These are phyloP conservation scores for Eucalyptus sp. DNA, from an alignment of 345 rosid genomes.

Conservation along the genomic window DNA sequence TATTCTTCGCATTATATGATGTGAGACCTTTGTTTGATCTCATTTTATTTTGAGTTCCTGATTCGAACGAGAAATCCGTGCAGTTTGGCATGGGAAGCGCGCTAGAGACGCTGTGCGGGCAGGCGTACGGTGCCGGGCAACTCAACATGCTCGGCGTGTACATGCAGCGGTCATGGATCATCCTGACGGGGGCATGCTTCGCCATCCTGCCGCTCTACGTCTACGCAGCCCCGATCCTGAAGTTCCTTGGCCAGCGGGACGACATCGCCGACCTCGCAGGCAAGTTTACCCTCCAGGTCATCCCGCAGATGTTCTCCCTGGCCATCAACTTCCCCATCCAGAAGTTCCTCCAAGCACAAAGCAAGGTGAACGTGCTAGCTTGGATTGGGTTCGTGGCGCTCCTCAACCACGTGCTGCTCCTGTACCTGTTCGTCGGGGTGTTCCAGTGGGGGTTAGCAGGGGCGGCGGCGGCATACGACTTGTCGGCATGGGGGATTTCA, in stretches of 20 bases:
- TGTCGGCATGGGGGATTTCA: slow-evolving; percentile 67
- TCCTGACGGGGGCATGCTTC: slow-evolving; percentile 54
- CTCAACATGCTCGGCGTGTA: slow-evolving; percentile 67
- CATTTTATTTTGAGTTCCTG: neutral
- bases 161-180: slow-evolving; percentile 86
- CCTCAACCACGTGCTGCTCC: slow-evolving; percentile 27
- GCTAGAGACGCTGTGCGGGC: slow-evolving; percentile 85
- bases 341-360: slow-evolving; percentile 82
- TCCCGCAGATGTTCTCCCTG: slow-evolving; percentile 89
- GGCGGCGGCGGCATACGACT: slow-evolving; percentile 68
- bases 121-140: slow-evolving; percentile 95
- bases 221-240: slow-evolving; percentile 64
- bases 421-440: slow-evolving; percentile 42
- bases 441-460: slow-evolving; percentile 73
- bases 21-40: neutral
- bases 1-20: neutral
- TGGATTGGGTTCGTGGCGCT: slow-evolving; percentile 75
- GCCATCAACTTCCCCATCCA: slow-evolving; percentile 82
- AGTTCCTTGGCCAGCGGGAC: slow-evolving; percentile 54
- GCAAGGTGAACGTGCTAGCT: slow-evolving; percentile 67
- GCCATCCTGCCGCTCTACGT: slow-evolving; percentile 59
- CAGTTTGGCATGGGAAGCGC: slow-evolving; percentile 99
- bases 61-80: neutral
- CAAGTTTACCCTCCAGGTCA: slow-evolving; percentile 46
- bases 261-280: slow-evolving; percentile 76